Evolutionary conservation across 1,139 yeast genomes (phyloP).

Genomic region (Saccharomycopsis hybrid): DNA sequence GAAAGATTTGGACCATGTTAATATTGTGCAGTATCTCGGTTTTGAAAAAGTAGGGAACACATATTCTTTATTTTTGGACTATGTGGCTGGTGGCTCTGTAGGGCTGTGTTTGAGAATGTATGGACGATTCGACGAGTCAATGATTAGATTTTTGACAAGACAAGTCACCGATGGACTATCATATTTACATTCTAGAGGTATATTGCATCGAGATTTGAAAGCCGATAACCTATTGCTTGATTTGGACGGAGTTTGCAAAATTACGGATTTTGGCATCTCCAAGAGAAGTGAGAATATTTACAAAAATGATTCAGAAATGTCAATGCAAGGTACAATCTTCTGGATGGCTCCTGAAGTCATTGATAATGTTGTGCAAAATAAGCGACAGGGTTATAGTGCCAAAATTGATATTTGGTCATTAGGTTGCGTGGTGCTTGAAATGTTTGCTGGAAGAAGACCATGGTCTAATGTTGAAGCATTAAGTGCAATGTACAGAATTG

Average conservation of each 20-base stretch:
- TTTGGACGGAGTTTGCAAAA: constrained; percentile 90
- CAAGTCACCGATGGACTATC: constrained; percentile 83
- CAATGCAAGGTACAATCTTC: constrained; percentile 96
- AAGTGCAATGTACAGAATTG: constrained; percentile 64
- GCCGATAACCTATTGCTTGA: constrained; percentile 90
- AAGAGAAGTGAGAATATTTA: constrained; percentile 83
- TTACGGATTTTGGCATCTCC: constrained; percentile 95
- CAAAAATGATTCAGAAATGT: constrained; percentile 89
- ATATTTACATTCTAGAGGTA: constrained; percentile 80
- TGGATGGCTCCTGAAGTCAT: constrained; percentile 99
- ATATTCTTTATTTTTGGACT: constrained; percentile 84
- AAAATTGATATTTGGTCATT: constrained; percentile 90
- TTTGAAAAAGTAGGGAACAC: constrained; percentile 73
- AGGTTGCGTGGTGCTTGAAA: constrained; percentile 93
- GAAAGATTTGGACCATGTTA: constrained; percentile 89
- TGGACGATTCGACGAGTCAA: constrained; percentile 77
- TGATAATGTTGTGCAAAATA: constrained; percentile 66
- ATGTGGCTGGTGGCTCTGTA: constrained; percentile 97
- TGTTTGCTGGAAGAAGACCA: constrained; percentile 84
- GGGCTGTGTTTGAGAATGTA: constrained; percentile 78
- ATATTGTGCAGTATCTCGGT: constrained; percentile 93
- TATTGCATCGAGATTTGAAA: constrained; percentile 89
- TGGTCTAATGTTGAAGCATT: constrained; percentile 79
- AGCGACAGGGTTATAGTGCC: constrained; percentile 91
- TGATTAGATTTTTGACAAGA: constrained; percentile 65